Percentiles rank a stretch among this genome's conserved stretches.
These are phyloP conservation scores for Hypocreales sp. DNA, from an alignment of 2,329 filamentous ascomycete species.

Conservation along the genomic window DNA sequence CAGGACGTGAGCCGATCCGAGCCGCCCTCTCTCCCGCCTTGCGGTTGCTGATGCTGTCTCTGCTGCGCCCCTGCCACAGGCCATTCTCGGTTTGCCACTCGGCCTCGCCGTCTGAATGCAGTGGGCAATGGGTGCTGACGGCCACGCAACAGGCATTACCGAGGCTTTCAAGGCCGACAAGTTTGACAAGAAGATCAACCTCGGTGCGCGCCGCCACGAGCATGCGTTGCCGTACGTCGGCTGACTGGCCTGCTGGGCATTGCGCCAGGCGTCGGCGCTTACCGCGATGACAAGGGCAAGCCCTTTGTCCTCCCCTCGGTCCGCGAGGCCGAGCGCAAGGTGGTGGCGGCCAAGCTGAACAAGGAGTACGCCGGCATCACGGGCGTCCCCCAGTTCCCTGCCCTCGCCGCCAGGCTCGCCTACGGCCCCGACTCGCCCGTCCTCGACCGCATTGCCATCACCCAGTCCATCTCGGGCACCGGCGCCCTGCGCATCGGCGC, in stretches of 20 bases:
- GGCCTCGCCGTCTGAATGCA: no score
- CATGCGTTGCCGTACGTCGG: no score
- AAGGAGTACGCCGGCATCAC: slow-evolving; percentile 99
- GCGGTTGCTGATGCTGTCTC: no score
- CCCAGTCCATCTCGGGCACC: slow-evolving; percentile 95
- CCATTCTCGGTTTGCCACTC: slow-evolving; percentile 52
- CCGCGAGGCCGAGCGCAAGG: slow-evolving; percentile 72
- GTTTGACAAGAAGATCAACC: slow-evolving; percentile 93
- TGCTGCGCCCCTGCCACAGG: slow-evolving; percentile 31
- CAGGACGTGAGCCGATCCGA: no score
- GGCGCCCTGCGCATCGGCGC: slow-evolving; percentile 90
- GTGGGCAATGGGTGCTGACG: no score
- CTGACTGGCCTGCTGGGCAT: no score
- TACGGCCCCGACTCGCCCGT: slow-evolving; percentile 70
- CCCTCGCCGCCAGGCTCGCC: slow-evolving; percentile 77
- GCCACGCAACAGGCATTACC: slow-evolving; percentile 52
- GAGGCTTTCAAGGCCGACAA: slow-evolving; percentile 97
- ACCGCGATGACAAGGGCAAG: slow-evolving; percentile 96
- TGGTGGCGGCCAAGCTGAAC: slow-evolving; percentile 64
- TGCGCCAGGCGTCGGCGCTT: slow-evolving; percentile 82
- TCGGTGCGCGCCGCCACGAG: slow-evolving; percentile 53
- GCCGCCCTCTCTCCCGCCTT: no score
- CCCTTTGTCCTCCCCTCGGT: slow-evolving; percentile 95
- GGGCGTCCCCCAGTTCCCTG: slow-evolving; percentile 86
- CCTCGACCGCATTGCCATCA: slow-evolving; percentile 72